Base-by-base conservation (phyloP, 1,139 yeast genomes). In the Hemisphaericaspora xylofermentans region DNA sequence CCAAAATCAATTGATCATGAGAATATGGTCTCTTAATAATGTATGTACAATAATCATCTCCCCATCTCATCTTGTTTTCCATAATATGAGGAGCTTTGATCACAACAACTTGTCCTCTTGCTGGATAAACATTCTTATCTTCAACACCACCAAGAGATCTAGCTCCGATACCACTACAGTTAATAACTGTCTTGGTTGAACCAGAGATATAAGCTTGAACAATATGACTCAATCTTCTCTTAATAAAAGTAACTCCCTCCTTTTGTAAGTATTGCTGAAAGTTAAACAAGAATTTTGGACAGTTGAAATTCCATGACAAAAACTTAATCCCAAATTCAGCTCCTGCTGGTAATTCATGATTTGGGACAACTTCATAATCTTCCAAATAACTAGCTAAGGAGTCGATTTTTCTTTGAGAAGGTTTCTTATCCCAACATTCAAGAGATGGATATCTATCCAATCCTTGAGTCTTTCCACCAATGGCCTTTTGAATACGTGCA, bases 81-180 rank as follows among this genome's bases (percentile, higher is more conserved):
- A 66, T 63, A 45, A 78, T 66, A 49, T 77, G 80, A 9, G 84
- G 83, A 1, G 82, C 82, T 43, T 68, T 70, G 18, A 80, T 67
- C 7, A 82, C 80, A 8, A 82, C 82, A 25, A 82, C 85, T 54
- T 83, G 89, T 3, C 88, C 89, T 43, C 89, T 66, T 1, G 82
- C 77, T 7, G 89, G 86, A 49, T 76, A 79, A 21, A 79, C 74
- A 0, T 64, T 58, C 9, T 43, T 32, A 38, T 84, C 89, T 19
- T 66, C 63, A 32, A 81, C 84, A 7, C 85, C 87, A 13, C 78
- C 77, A 4, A 84, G 60, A 2, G 59, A 51, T 35, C 65, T 66
- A 3, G 89, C 81, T 2, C 88, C 86, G 32, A 80, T 66, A 13
- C 91, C 93, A 0, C 86, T 68, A 58, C 89, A 83, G 53, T 84